Percentiles rank a stretch among this genome's conserved stretches.
Conservation (phyloP, 2,329 filamentous ascomycete genomes). For the Immersiporthe knoxdaviesiana region DNA sequence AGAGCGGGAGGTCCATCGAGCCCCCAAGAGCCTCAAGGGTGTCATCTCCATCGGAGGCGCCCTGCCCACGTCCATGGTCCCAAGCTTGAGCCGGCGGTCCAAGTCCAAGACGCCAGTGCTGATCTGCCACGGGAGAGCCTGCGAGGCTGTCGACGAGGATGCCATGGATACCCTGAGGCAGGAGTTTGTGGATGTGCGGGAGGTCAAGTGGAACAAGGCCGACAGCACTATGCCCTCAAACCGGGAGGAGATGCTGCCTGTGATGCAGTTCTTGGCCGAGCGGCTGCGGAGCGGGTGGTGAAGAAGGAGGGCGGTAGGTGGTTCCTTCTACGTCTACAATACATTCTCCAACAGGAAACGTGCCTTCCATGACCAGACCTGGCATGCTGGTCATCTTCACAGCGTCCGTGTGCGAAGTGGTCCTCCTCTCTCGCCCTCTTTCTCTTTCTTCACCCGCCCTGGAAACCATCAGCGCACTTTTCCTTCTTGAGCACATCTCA, state of each 20-base stretch:
- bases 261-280: conserved; percentile 83
- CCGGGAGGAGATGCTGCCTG: conserved; percentile 83
- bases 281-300: conserved; percentile 50
- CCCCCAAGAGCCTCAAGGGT: conserved; percentile 45
- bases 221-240: conserved; percentile 83
- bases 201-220: conserved; percentile 69
- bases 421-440: not conserved
- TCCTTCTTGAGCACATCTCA: conserved; percentile 2
- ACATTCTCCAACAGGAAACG: not conserved
- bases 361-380: not conserved
- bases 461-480: not conserved
- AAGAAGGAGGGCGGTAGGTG: conserved; percentile 11
- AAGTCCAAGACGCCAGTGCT: conserved; percentile 68
- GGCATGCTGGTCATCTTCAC: conserved; percentile 7
- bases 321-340: conserved; percentile 2
- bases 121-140: conserved; percentile 58
- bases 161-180: conserved; percentile 66
- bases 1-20: conserved; percentile 17
- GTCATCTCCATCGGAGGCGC: conserved; percentile 55
- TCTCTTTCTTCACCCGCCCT: not conserved
- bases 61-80: conserved; percentile 59
- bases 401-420: not conserved
- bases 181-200: conserved; percentile 68
- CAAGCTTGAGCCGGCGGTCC: conserved; percentile 46
- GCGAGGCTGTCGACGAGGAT: conserved; percentile 56